These are phyloP conservation scores for Podospora didyma DNA, from an alignment of 495 filamentous ascomycete genomes.

Conservation along the genomic window DNA sequence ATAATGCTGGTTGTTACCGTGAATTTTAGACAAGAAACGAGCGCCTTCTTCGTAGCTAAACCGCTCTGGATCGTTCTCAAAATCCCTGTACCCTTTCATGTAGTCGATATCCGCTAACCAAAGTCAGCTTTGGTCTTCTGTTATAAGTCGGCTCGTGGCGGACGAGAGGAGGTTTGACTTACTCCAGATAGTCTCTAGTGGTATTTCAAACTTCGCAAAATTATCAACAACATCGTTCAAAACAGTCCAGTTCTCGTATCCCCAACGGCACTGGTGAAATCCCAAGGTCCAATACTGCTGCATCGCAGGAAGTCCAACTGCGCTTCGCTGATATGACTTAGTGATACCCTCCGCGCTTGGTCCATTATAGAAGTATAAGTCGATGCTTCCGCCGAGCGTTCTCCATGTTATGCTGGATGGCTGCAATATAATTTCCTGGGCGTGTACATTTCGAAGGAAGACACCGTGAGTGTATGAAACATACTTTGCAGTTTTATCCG, in stretches of 20 bases:
- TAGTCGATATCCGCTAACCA: conserved; percentile 79
- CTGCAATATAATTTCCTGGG: conserved; percentile 67
- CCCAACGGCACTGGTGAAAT: conserved; percentile 81
- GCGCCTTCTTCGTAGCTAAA: conserved; percentile 63
- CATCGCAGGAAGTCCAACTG: conserved; percentile 72
- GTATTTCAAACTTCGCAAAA: conserved; percentile 68
- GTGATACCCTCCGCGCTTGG: conserved; percentile 67
- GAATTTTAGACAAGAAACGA: conserved; percentile 62
- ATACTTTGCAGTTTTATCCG: conserved; percentile 53
- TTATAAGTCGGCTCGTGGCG: conserved; percentile 33
- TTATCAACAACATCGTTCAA: conserved; percentile 75
- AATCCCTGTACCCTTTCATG: conserved; percentile 65
- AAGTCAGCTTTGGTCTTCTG: conserved; percentile 14
- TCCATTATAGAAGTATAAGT: conserved; percentile 80
- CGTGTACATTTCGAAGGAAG: conserved; percentile 74
- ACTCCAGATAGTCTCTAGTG: conserved; percentile 77
- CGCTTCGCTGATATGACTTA: conserved; percentile 63
- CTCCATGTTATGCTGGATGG: conserved; percentile 73
- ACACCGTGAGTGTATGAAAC: conserved; percentile 74
- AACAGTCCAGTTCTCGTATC: conserved; percentile 70
- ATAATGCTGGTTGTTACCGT: conserved; percentile 66
- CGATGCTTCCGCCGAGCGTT: conserved; percentile 71
- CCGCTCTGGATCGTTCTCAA: conserved; percentile 66
- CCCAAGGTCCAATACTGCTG: conserved; percentile 88
- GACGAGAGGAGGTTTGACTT: conserved; percentile 4